Percentiles rank a stretch among this genome's conserved stretches.
phyloP scores from a whole-genome alignment of 371 early-diverging fungal species.

The Choanephora cucurbitarum region DNA sequence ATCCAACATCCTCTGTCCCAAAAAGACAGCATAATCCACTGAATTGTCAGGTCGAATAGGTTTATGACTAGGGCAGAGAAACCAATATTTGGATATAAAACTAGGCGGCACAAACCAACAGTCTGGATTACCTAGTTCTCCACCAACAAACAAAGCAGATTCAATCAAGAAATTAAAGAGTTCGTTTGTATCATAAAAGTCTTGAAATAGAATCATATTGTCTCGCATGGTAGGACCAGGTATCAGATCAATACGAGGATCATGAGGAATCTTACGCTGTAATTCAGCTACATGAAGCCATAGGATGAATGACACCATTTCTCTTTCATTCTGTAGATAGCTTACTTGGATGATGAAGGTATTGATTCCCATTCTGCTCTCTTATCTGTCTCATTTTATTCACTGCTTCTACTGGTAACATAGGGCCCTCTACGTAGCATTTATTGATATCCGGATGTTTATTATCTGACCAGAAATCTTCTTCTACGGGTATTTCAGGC shows the following conservation, averaged over 20 bases:
- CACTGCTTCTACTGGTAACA: conserved; percentile 25
- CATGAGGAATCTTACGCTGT: conserved; percentile 45
- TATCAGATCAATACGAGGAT: conserved; percentile 47
- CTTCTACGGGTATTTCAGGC: conserved; percentile 13
- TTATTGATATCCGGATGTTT: conserved; percentile 10
- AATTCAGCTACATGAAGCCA: conserved; percentile 38
- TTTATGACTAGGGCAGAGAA: conserved; percentile 26
- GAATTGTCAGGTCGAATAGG: conserved; percentile 29
- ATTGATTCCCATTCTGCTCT: conserved; percentile 19
- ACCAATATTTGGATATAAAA: conserved; percentile 32
- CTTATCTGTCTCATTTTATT: conserved; percentile 17
- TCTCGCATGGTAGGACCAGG: conserved; percentile 52
- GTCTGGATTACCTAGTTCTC: conserved; percentile 37
- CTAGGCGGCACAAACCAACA: conserved; percentile 36
- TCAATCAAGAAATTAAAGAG: conserved; percentile 37
- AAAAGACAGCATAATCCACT: conserved; percentile 20
- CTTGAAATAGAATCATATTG: conserved; percentile 49
- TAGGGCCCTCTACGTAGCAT: conserved; percentile 20
- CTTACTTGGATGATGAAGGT: conserved; percentile 24
- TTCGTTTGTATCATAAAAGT: conserved; percentile 47
- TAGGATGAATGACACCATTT: too few relatives aligned
- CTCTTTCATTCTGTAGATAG: too few relatives aligned
- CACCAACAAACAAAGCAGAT: conserved; percentile 43
- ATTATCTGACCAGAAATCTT: conserved; percentile 18
- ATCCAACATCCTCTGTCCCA: conserved; percentile 20